Conservation (phyloP, 1,284 basidiomycete species). For the Tylopilus sp. region DNA sequence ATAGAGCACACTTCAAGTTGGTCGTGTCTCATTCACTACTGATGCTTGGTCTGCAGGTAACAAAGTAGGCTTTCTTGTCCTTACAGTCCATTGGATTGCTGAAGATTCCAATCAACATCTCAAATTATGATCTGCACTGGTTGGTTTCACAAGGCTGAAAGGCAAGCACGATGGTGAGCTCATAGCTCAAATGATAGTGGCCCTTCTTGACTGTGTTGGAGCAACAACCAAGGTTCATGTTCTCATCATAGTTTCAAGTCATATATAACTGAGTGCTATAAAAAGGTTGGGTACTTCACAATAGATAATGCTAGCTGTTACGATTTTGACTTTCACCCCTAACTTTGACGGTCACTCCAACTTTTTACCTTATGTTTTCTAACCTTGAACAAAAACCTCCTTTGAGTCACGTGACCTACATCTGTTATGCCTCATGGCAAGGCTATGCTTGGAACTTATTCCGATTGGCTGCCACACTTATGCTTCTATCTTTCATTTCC, state of each 20-base stretch:
- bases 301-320: slow-evolving; percentile 8
- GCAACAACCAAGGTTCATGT: slow-evolving; percentile 3
- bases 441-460: too few species aligned
- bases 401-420: too few species aligned
- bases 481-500: too few species aligned
- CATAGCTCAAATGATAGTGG: slow-evolving; percentile 1
- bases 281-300: slow-evolving; percentile 8
- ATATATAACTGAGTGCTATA: background rate
- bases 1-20: background rate
- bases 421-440: too few species aligned
- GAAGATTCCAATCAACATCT: background rate
- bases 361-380: too few species aligned
- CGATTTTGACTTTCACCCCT: too few species aligned
- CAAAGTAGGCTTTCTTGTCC: background rate
- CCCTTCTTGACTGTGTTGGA: slow-evolving; percentile 2
- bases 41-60: slow-evolving; percentile 12
- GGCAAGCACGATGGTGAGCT: slow-evolving; percentile 5
- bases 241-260: background rate
- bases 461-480: too few species aligned
- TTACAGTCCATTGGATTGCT: slow-evolving; percentile 16
- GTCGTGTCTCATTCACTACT: slow-evolving; percentile 5
- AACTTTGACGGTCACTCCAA: too few species aligned
- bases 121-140: background rate
- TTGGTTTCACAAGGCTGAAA: slow-evolving; percentile 9
- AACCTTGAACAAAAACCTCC: too few species aligned